A percentile compares a stretch with the other conserved stretches of the same genome.
These are phyloP conservation scores for Mycena venus DNA, from an alignment of 768 basidiomycete genomes.

Conservation along the genomic window DNA sequence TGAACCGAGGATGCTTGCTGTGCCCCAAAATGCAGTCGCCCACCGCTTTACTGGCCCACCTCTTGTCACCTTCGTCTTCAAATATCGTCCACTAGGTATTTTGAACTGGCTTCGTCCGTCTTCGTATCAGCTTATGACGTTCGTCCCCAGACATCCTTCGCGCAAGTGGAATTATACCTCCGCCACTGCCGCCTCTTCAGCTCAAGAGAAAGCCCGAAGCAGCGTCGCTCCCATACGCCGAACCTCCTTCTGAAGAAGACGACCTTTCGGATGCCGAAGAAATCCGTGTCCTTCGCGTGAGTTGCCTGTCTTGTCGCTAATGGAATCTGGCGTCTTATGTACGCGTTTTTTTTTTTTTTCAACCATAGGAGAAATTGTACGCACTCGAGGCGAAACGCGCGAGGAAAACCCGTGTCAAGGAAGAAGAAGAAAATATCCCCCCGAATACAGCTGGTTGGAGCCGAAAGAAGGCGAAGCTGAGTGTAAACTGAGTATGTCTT, in stretches of 20 bases:
- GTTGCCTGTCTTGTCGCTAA: background rate
- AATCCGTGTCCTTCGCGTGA: constrained; percentile 10
- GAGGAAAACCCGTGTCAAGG: constrained; percentile 2
- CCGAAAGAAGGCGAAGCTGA: constrained; percentile 8
- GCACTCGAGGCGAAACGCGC: constrained; percentile 16
- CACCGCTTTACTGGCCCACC: constrained; percentile 12
- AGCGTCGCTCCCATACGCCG: background rate
- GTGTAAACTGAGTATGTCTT: background rate
- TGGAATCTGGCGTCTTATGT: too few relatives aligned
- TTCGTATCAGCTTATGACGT: background rate
- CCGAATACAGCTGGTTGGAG: background rate
- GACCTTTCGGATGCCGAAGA: constrained; percentile 12
- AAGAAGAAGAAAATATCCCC: constrained; percentile 20
- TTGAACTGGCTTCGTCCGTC: background rate
- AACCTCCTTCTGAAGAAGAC: background rate
- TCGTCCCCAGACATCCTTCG: background rate
- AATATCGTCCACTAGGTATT: constrained; percentile 24
- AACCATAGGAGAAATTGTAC: constrained; percentile 6
- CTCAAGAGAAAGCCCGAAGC: constrained; percentile 4
- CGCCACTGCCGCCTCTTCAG: constrained; percentile 8
- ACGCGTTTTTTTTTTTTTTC: background rate
- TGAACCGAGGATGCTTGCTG: background rate
- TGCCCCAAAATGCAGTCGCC: background rate
- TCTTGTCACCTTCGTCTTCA: constrained; percentile 25
- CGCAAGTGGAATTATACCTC: constrained; percentile 16